phyloP scores from a whole-genome alignment of 176 grass and related monocot genomes.

The Echinochloa phyllopogon region DNA sequence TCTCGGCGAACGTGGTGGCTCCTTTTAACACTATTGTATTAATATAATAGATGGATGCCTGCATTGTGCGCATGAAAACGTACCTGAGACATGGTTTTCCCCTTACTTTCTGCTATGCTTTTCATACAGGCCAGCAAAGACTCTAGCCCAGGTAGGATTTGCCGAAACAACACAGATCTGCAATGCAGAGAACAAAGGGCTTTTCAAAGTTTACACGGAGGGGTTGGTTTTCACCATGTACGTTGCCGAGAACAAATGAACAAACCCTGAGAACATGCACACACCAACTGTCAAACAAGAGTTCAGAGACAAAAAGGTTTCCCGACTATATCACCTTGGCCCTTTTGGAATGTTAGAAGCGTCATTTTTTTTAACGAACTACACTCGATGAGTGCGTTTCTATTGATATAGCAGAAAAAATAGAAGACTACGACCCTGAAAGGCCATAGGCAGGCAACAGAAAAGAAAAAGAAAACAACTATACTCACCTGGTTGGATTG shows the following conservation, averaged over 20 bases:
- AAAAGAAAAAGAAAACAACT: too few species aligned
- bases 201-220: too few species aligned
- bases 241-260: constrained; percentile 22
- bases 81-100: constrained; percentile 94
- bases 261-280: neutral
- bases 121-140: constrained; percentile 65
- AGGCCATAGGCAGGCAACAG: too few species aligned
- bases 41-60: neutral
- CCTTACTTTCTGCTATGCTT: constrained; percentile 64
- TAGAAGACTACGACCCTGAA: too few species aligned
- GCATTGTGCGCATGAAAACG: neutral
- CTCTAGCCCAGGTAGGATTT: constrained; percentile 88
- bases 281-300: neutral
- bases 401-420: too few species aligned
- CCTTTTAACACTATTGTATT: too few species aligned
- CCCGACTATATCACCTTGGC: constrained; percentile 54
- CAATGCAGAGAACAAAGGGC: constrained; percentile 37
- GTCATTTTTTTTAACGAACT: too few species aligned
- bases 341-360: constrained; percentile 76
- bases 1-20: too few species aligned
- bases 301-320: neutral
- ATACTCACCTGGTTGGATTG: too few species aligned
- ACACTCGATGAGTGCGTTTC: too few species aligned
- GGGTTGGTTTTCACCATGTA: constrained; percentile 84
- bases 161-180: constrained; percentile 84